Evolutionary conservation across 345 rosid genomes (phyloP), one percentile per base, ranked within the genome.

Genomic region (Eucalyptus regnans): DNA sequence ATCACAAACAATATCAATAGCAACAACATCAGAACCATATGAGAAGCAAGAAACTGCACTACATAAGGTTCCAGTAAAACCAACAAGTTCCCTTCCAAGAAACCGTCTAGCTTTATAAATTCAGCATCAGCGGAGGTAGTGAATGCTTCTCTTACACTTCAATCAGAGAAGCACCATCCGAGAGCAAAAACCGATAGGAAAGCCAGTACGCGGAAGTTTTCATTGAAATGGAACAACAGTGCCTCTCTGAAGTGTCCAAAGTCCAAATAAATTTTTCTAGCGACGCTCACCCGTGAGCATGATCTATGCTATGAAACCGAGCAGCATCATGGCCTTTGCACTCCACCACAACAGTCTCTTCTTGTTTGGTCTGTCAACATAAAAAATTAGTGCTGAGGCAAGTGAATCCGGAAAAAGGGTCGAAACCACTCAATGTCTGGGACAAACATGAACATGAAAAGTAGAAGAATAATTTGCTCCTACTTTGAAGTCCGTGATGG

Each of bases 281-380:
- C 1, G 29, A 76, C 52, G 52, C 91, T 90, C 93, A 96, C 99
- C 98, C 99, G 88, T 98, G 98, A 87, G 96, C 99, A 90, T 95
- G 97, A 85, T 95, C 96, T 7, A 95, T 90, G 87, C 91, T 95
- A 84, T 92, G 92, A 88, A 98, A 94, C 87, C 96, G 95, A 88
- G 99, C 98, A 92, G 97, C 98, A 93, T 97, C 99, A 87, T 96
- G 99, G 89, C 99, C 98, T 93, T 92, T 96, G 91, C 99, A 95
- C 93, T 97, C 99, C 90, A 98, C 98, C 17, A 98, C 93, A 56
- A 95, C 94, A 80, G 89, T 92, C 58, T 87, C 94, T 87, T 98
- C 99, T 92, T 95, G 95, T 92, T 93, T 94, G 66, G 92, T 94
- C 99, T 96, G 91, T 91, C 80, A 44, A 89, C 25, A n/a, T 66